Conservation (phyloP, 306 rosid species). For the Dalbergia cultrata region DNA sequence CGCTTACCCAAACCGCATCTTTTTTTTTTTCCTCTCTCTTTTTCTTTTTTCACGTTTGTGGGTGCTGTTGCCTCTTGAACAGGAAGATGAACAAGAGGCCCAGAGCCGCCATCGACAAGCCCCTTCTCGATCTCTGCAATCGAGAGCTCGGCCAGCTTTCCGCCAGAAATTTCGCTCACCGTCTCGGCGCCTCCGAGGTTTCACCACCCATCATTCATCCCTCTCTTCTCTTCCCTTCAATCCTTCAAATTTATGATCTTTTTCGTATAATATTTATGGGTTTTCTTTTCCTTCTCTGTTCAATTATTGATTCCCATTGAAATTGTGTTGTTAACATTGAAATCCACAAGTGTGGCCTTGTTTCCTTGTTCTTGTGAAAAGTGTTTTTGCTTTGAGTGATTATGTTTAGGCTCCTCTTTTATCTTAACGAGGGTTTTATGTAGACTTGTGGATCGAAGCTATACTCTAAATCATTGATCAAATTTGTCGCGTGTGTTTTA, state of each 20-base stretch:
- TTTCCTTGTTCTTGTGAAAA: not conserved
- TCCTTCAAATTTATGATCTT: not conserved
- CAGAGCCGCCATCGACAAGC: constrained; percentile 49
- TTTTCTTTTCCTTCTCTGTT: not conserved
- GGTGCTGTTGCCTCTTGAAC: not conserved
- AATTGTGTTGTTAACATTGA: not conserved
- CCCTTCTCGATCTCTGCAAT: constrained; percentile 72
- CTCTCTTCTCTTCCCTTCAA: not conserved
- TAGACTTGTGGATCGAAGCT: constrained; percentile 23
- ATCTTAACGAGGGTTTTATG: not conserved
- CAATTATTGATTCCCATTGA: not conserved
- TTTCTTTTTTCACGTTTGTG: not conserved
- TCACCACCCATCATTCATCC: not conserved
- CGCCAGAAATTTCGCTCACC: constrained; percentile 66
- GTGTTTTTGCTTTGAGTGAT: not conserved
- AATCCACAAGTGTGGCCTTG: not conserved
- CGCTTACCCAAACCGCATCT: not conserved
- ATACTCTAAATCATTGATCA: not conserved
- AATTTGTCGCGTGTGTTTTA: constrained; percentile 35
- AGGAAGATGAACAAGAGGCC: constrained; percentile 72
- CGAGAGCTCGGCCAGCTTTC: constrained; percentile 83
- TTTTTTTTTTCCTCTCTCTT: not conserved
- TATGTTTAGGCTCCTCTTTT: not conserved
- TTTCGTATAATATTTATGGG: not conserved
- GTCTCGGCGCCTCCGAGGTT: constrained; percentile 84